Evolutionary conservation across 495 filamentous ascomycete genomes (phyloP).

Genomic region (Recurvomyces mirabilis): DNA sequence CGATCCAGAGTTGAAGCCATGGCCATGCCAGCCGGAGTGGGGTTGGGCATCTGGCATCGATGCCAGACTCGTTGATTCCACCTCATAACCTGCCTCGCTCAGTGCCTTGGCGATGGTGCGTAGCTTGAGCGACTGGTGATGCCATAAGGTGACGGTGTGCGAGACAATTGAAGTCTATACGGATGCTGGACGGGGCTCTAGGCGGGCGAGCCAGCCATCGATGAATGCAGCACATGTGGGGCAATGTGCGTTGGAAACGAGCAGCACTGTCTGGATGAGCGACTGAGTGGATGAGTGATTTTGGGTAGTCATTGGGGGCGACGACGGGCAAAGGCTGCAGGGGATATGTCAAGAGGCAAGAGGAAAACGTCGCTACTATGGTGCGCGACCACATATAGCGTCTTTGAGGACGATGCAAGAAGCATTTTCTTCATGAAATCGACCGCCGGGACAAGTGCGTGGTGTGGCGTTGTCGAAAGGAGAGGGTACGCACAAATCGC

Average conservation of each 20-base stretch:
- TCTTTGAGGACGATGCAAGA: too few relatives aligned
- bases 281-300: conserved; percentile 20
- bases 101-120: conserved; percentile 14
- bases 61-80: background rate
- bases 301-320: too few relatives aligned
- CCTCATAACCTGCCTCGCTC: conserved; percentile 14
- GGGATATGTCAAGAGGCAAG: too few relatives aligned
- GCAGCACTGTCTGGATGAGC: too few relatives aligned
- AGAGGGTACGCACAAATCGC: too few relatives aligned
- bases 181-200: conserved; percentile 31
- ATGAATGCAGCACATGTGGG: conserved; percentile 27
- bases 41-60: background rate
- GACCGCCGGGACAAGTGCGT: too few relatives aligned
- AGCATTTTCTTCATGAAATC: too few relatives aligned
- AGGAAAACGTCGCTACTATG: too few relatives aligned
- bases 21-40: background rate
- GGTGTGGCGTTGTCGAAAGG: too few relatives aligned
- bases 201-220: conserved; percentile 33
- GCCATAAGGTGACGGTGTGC: conserved; percentile 36
- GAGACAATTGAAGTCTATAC: conserved; percentile 44
- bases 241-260: conserved; percentile 48
- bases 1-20: background rate
- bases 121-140: background rate
- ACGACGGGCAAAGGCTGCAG: too few relatives aligned
- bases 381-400: too few relatives aligned